These are phyloP conservation scores for Saturnispora mendoncae DNA, from an alignment of 805 yeast species.

Conservation along the genomic window DNA sequence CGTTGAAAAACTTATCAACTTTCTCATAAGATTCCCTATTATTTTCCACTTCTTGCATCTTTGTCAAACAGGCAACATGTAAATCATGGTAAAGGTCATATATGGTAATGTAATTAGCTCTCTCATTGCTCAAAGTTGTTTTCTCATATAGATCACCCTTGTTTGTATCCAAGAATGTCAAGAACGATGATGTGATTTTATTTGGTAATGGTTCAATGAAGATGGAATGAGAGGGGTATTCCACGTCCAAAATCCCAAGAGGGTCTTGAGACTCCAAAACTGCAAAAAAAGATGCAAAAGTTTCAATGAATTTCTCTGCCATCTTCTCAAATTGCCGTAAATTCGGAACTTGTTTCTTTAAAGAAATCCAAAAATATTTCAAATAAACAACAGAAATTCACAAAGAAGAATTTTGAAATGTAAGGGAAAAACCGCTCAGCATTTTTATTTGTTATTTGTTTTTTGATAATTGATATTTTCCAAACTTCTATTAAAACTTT, in stretches of 20 bases:
- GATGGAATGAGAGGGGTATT: constrained; percentile 7
- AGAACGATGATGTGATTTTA: constrained; percentile 36
- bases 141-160: constrained; percentile 7
- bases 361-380: neutral
- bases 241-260: constrained; percentile 1
- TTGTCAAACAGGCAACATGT: constrained; percentile 43
- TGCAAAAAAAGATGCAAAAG: constrained; percentile 2
- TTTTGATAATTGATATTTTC: neutral
- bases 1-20: constrained; percentile 55
- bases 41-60: constrained; percentile 38
- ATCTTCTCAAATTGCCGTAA: no score
- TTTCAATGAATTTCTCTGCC: constrained; percentile 6
- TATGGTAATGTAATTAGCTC: constrained; percentile 36
- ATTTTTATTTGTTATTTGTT: neutral
- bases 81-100: constrained; percentile 62
- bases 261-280: neutral
- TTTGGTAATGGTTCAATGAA: constrained; percentile 11
- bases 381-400: neutral
- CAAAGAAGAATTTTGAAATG: no score
- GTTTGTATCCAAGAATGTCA: constrained; percentile 27
- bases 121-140: constrained; percentile 34
- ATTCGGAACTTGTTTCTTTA: no score
- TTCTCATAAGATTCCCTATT: constrained; percentile 42
- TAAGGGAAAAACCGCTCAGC: neutral
- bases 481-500: no score